phyloP scores from a whole-genome alignment of 805 yeast species.

The Candida peoriensis region DNA sequence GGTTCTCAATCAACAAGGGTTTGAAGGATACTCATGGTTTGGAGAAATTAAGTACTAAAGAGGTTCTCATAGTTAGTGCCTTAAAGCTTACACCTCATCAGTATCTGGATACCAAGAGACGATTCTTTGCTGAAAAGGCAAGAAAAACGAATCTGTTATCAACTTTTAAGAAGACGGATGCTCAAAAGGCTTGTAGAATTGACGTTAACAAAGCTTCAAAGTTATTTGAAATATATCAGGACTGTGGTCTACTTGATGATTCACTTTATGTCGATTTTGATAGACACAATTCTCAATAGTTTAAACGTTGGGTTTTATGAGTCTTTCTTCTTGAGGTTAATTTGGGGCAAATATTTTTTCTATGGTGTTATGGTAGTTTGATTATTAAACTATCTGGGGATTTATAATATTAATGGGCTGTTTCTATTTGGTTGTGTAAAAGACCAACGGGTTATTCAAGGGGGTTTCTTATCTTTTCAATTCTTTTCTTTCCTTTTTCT shows the following conservation, averaged over 20 bases:
- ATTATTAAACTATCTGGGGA: too few species aligned
- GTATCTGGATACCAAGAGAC: slow-evolving; percentile 58
- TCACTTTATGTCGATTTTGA: too few species aligned
- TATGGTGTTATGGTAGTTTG: too few species aligned
- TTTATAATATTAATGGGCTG: too few species aligned
- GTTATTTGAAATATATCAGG: slow-evolving; percentile 83
- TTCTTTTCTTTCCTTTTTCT: too few species aligned
- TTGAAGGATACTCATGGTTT: slow-evolving; percentile 11
- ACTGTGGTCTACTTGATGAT: slow-evolving; percentile 89
- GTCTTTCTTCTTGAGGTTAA: too few species aligned
- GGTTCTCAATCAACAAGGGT: slow-evolving; percentile 5
- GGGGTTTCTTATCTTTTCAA: too few species aligned
- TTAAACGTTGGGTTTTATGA: too few species aligned
- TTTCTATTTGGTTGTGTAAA: too few species aligned
- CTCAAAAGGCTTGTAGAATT: slow-evolving; percentile 95
- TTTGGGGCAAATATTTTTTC: too few species aligned
- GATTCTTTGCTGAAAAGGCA: slow-evolving; percentile 87
- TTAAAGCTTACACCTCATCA: slow-evolving; percentile 20
- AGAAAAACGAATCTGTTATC: slow-evolving; percentile 60
- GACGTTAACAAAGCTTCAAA: slow-evolving; percentile 96
- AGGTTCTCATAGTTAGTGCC: slow-evolving; percentile 11
- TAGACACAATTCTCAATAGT: too few species aligned
- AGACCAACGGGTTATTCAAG: too few species aligned
- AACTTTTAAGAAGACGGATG: slow-evolving; percentile 94
- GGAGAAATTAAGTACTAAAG: slow-evolving; percentile 8